Percentiles rank a stretch among this genome's conserved stretches.
phyloP scores from a whole-genome alignment of 2,329 filamentous ascomycete genomes.

The Fusarium sarcochroum region DNA sequence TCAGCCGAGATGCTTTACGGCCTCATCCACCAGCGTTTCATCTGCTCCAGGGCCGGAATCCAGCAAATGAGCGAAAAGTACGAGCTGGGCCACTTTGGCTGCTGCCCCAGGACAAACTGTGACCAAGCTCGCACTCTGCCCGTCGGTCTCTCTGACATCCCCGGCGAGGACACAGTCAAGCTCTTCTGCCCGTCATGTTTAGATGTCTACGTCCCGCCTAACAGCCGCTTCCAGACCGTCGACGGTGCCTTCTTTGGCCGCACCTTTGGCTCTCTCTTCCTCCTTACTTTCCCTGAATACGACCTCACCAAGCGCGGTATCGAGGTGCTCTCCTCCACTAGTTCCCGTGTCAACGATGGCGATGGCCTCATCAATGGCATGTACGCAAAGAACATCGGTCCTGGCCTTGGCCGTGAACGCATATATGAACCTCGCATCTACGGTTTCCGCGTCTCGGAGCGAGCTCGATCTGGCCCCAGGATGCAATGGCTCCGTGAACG shows the following conservation, averaged over 20 bases:
- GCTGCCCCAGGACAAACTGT: slow-evolving; percentile 95
- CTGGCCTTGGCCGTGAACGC: slow-evolving; percentile 83
- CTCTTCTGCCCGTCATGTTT: slow-evolving; percentile 97
- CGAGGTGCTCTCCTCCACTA: slow-evolving; percentile 64
- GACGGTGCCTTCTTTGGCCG: slow-evolving; percentile 98
- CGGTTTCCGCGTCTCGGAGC: slow-evolving; percentile 93
- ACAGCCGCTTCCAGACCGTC: slow-evolving; percentile 96
- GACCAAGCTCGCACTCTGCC: slow-evolving; percentile 91
- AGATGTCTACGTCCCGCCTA: slow-evolving; percentile 97
- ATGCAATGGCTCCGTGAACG: slow-evolving; percentile 97
- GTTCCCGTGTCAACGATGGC: slow-evolving; percentile 55
- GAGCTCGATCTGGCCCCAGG: slow-evolving; percentile 88
- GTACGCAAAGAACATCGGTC: slow-evolving; percentile 87
- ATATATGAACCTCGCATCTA: slow-evolving; percentile 98
- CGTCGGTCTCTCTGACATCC: slow-evolving; percentile 93
- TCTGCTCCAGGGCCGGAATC: slow-evolving; percentile 95
- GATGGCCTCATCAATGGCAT: slow-evolving; percentile 84
- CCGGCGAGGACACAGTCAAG: slow-evolving; percentile 97
- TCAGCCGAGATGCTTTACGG: slow-evolving; percentile 99
- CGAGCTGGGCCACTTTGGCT: slow-evolving; percentile 94
- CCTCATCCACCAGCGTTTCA: slow-evolving; percentile 97
- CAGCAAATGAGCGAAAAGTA: slow-evolving; percentile 99
- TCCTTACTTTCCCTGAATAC: slow-evolving; percentile 98
- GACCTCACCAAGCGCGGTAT: slow-evolving; percentile 82
- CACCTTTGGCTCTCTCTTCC: slow-evolving; percentile 96